These are phyloP conservation scores for Nakazawaea wickerhamii DNA, from an alignment of 805 yeast species.

Conservation along the genomic window DNA sequence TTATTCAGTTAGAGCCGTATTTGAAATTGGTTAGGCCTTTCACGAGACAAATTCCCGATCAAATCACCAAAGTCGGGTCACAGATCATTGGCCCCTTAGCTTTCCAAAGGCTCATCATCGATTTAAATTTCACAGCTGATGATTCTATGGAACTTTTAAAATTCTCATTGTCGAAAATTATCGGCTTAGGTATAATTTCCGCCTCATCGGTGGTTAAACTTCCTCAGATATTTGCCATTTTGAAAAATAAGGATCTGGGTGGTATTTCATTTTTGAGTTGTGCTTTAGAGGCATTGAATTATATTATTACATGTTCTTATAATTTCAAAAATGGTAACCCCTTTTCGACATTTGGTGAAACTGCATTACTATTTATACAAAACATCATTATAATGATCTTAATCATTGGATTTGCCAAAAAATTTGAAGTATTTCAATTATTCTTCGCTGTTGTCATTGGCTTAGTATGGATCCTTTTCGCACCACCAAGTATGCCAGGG, in stretches of 20 bases:
- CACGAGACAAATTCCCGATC: slow-evolving; percentile 18
- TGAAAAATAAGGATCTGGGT: slow-evolving; percentile 25
- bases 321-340: slow-evolving; percentile 30
- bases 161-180: slow-evolving; percentile 25
- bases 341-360: slow-evolving; percentile 35
- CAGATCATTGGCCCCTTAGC: slow-evolving; percentile 22
- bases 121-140: slow-evolving; percentile 20
- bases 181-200: slow-evolving; percentile 31
- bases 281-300: slow-evolving; percentile 29
- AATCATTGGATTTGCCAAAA: slow-evolving; percentile 19
- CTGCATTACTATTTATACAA: slow-evolving; percentile 30
- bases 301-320: slow-evolving; percentile 30
- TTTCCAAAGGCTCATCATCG: slow-evolving; percentile 22
- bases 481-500: slow-evolving; percentile 9
- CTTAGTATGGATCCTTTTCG: slow-evolving; percentile 6
- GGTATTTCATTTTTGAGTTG: slow-evolving; percentile 30
- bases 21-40: slow-evolving; percentile 17
- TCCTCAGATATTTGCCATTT: slow-evolving; percentile 33
- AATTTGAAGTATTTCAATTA: slow-evolving; percentile 1
- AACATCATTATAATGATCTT: slow-evolving; percentile 27
- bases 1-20: slow-evolving; percentile 14
- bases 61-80: slow-evolving; percentile 20
- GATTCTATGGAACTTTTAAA: slow-evolving; percentile 22
- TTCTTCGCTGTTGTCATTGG: slow-evolving; percentile 6
- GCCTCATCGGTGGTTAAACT: slow-evolving; percentile 33